Percentiles rank a stretch among this genome's conserved stretches.
Evolutionary conservation across 2,329 filamentous ascomycete species (phyloP).

Genomic region (Verticillium albo-atrum): DNA sequence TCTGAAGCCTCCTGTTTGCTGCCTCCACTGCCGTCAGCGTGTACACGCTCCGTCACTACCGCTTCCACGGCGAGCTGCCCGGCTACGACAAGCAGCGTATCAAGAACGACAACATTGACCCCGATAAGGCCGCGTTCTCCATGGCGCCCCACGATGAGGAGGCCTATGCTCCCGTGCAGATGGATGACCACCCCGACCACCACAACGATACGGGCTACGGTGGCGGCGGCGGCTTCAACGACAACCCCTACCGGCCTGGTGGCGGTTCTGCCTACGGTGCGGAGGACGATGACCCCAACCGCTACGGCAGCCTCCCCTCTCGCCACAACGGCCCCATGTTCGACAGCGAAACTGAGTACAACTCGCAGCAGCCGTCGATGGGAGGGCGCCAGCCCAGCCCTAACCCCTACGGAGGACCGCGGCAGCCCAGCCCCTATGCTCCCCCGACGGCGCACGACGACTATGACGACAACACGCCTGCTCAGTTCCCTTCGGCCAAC

Average conservation of each 20-base stretch:
- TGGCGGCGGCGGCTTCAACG: conserved; percentile 27
- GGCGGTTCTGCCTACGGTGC: conserved; percentile 15
- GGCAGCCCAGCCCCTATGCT: conserved; percentile 23
- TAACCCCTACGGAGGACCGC: conserved; percentile 7
- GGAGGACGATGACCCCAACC: conserved; percentile 33
- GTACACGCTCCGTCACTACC: conserved; percentile 58
- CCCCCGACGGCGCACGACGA: conserved; percentile 32
- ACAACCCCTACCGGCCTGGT: conserved; percentile 26
- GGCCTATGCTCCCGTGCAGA: conserved; percentile 57
- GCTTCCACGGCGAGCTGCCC: conserved; percentile 56
- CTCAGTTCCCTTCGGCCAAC: conserved; percentile 52
- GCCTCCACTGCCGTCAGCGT: conserved; percentile 51
- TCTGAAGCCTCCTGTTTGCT: conserved; percentile 50
- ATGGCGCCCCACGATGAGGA: conserved; percentile 64
- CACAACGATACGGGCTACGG: conserved; percentile 28
- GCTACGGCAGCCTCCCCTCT: conserved; percentile 32
- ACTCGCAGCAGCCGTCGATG: conserved; percentile 26
- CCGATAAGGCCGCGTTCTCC: conserved; percentile 65
- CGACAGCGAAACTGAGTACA: conserved; percentile 47
- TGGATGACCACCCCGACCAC: conserved; percentile 47
- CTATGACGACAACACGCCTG: conserved; percentile 41
- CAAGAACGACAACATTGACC: conserved; percentile 53
- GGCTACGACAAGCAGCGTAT: conserved; percentile 51
- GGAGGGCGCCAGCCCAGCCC: conserved; percentile 21
- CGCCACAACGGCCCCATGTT: conserved; percentile 36